phyloP scores from a whole-genome alignment of 352 stramenopile genomes.

The Globisporangium orthogonon region DNA sequence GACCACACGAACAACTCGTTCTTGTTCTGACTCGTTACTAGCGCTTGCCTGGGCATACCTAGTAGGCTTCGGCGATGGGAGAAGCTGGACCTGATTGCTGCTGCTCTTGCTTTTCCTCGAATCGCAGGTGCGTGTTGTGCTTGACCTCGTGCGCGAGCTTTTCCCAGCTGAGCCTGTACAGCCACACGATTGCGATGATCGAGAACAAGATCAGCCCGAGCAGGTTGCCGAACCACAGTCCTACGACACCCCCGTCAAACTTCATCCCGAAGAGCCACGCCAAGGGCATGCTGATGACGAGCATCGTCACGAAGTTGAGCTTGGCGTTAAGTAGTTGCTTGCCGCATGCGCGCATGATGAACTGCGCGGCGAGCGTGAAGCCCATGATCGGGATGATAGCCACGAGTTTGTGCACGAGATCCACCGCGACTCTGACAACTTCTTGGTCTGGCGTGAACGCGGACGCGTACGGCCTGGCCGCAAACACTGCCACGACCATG shows the following conservation, averaged over 20 bases:
- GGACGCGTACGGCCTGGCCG: slow-evolving; percentile 12
- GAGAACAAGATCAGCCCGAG: too few species aligned
- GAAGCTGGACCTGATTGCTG: too few species aligned
- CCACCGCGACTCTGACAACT: slow-evolving; percentile 1
- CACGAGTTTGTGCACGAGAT: slow-evolving; percentile 4
- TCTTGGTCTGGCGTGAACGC: slow-evolving; percentile 13
- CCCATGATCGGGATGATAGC: slow-evolving; percentile 10
- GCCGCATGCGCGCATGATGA: slow-evolving; percentile 15
- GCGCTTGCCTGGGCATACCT: too few species aligned
- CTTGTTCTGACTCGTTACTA: too few species aligned
- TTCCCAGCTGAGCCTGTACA: too few species aligned
- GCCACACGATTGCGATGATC: too few species aligned
- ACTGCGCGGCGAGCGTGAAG: slow-evolving; percentile 10
- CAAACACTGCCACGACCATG: slow-evolving; percentile 15
- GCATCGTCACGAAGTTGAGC: slow-evolving; percentile 14
- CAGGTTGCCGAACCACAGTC: slow-evolving; percentile 25
- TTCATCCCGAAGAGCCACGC: slow-evolving; percentile 12
- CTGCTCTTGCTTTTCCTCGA: too few species aligned
- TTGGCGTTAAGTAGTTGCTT: slow-evolving; percentile 15
- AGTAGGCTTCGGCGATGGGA: too few species aligned
- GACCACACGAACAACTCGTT: too few species aligned
- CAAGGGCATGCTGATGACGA: slow-evolving; percentile 19
- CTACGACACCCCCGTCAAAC: slow-evolving; percentile 13
- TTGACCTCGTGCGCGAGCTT: too few species aligned
- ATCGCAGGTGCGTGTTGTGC: too few species aligned